These are phyloP conservation scores for Tetradesmus obliquus DNA, from an alignment of 139 green algal genomes.

Conservation along the genomic window DNA sequence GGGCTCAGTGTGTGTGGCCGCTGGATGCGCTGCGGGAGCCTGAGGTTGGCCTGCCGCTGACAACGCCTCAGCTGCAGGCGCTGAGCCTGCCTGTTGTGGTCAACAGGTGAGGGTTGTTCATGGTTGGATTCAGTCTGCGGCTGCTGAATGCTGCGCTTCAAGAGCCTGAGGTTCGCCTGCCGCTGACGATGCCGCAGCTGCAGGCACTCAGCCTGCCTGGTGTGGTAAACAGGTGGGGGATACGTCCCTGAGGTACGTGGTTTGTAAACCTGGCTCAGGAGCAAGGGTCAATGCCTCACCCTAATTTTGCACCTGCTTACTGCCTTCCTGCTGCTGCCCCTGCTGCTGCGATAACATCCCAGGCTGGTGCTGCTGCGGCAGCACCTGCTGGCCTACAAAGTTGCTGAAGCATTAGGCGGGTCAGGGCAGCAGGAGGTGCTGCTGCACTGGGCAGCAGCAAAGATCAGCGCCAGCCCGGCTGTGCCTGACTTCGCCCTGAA, in stretches of 20 bases:
- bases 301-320: too few relatives aligned
- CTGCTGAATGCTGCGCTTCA: constrained; percentile 60
- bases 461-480: constrained; percentile 67
- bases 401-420: constrained; percentile 48
- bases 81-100: constrained; percentile 76
- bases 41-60: constrained; percentile 81
- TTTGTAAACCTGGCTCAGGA: too few relatives aligned
- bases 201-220: constrained; percentile 68
- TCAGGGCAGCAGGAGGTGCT: constrained; percentile 16
- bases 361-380: constrained; percentile 60
- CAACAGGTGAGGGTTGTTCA: not conserved
- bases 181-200: constrained; percentile 83
- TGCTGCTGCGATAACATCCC: not conserved
- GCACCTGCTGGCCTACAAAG: constrained; percentile 62
- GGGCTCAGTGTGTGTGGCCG: not conserved
- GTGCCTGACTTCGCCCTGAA: constrained; percentile 73
- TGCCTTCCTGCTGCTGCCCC: not conserved
- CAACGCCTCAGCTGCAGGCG: constrained; percentile 76
- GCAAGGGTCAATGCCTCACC: too few relatives aligned
- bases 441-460: constrained; percentile 85
- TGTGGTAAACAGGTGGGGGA: constrained; percentile 59
- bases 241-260: not conserved
- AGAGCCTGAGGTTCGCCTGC: constrained; percentile 73
- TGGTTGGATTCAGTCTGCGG: too few relatives aligned
- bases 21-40: constrained; percentile 75